Conservation (phyloP, 768 basidiomycete genomes). For the Amanita rimosa region DNA sequence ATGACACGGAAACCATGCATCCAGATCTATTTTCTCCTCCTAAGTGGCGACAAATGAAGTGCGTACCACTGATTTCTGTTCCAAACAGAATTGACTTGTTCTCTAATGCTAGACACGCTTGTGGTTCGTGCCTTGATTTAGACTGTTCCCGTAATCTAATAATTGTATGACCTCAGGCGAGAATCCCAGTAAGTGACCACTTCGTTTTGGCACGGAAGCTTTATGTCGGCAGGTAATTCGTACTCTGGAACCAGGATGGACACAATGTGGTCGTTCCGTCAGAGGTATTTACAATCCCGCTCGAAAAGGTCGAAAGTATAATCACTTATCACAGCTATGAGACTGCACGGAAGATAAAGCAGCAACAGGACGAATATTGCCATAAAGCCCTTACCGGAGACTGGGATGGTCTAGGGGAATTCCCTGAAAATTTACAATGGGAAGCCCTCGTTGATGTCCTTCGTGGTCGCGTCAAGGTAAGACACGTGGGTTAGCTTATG, state of each 20-base stretch:
- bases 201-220: constrained; percentile 6
- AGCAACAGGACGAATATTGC: constrained; percentile 56
- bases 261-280: constrained; percentile 52
- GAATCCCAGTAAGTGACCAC: constrained; percentile 36
- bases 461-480: constrained; percentile 61
- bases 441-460: constrained; percentile 71
- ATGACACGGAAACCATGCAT: constrained; percentile 30
- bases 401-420: constrained; percentile 38
- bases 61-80: constrained; percentile 11
- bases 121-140: constrained; percentile 21
- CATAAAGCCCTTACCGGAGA: constrained; percentile 33
- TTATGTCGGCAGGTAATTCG: constrained; percentile 22
- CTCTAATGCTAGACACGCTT: constrained; percentile 27
- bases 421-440: constrained; percentile 62
- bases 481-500: not conserved
- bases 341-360: constrained; percentile 49
- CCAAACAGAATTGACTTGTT: not conserved
- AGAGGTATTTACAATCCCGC: constrained; percentile 26
- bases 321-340: constrained; percentile 32
- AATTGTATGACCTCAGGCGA: constrained; percentile 25
- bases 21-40: constrained; percentile 27
- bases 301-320: constrained; percentile 16
- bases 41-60: constrained; percentile 71
- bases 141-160: not conserved
- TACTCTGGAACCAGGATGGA: constrained; percentile 50